phyloP scores from a whole-genome alignment of 164 flowering plant genomes.

The grape (Vitis vinifera) region ASM3070453v1 NC_081822.1:24391001-24391500 shows the following conservation, averaged over 20 bases:
- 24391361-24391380: neutral
- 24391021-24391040: slow-evolving; percentile 92
- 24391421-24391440: neutral
- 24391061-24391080: neutral
- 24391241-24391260: too few relatives aligned
- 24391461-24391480: neutral
- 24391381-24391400: neutral
- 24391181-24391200: too few relatives aligned
- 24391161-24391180: too few relatives aligned
- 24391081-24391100: neutral
- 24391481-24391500: slow-evolving; percentile 15
- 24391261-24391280: neutral
- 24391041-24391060: slow-evolving; percentile 26
- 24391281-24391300: neutral
- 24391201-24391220: too few relatives aligned
- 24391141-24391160: too few relatives aligned
- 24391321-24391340: too few relatives aligned
- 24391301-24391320: neutral
- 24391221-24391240: too few relatives aligned
- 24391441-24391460: neutral
- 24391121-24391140: neutral
- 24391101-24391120: neutral
- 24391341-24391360: neutral
- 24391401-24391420: neutral
- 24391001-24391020: slow-evolving; percentile 84